These are phyloP conservation scores for Lithospermum erythrorhizon DNA, from an alignment of 257 asterid species.

Conservation along the genomic window DNA sequence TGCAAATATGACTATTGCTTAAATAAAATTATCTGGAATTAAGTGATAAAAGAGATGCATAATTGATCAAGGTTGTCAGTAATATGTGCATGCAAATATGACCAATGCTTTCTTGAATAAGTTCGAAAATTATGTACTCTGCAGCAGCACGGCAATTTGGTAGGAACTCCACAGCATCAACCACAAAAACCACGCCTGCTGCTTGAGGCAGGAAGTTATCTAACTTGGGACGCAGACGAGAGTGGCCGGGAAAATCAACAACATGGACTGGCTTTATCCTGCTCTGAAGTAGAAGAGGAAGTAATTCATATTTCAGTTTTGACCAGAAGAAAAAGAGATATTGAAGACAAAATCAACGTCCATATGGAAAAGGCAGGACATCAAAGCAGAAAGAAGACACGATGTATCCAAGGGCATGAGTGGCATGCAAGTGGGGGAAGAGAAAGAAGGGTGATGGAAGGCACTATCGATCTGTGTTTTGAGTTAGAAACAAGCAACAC, in stretches of 20 bases:
- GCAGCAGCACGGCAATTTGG: constrained; percentile 73
- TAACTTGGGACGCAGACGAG: constrained; percentile 65
- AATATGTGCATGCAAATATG: background rate
- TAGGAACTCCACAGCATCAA: constrained; percentile 80
- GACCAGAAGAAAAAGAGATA: background rate
- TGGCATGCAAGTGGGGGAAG: background rate
- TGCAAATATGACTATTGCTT: background rate
- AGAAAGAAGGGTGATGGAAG: background rate
- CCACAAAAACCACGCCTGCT: constrained; percentile 55
- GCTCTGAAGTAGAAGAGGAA: constrained; percentile 21
- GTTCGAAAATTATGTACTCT: constrained; percentile 33
- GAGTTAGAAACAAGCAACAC: background rate
- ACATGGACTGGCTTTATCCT: constrained; percentile 55
- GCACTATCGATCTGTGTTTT: background rate
- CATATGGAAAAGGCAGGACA: background rate
- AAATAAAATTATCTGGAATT: constrained; percentile 28
- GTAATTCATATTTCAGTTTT: constrained; percentile 1
- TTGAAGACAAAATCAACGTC: background rate
- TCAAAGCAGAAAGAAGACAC: background rate
- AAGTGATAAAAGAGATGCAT: background rate
- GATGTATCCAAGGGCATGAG: background rate
- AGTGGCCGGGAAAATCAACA: constrained; percentile 90
- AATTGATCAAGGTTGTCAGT: background rate
- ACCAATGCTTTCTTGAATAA: background rate
- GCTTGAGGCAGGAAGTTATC: constrained; percentile 73